These are phyloP conservation scores for Elsinoe australis DNA, from an alignment of 2,329 filamentous ascomycete species.

Conservation along the genomic window DNA sequence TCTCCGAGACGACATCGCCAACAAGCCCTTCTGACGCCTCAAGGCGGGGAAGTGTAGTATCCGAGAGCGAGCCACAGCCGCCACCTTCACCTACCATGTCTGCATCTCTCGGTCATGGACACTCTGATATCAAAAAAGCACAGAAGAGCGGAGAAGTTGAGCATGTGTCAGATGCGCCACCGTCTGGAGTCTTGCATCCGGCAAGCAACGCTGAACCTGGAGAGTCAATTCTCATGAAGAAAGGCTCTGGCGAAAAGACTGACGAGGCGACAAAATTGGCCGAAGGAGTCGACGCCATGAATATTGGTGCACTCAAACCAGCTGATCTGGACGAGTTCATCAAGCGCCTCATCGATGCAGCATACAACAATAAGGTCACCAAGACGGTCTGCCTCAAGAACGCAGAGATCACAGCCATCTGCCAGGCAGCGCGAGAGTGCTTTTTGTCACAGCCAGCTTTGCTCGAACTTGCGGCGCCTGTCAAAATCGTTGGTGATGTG, in stretches of 20 bases:
- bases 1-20: conserved; percentile 24
- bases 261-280: conserved; percentile 28
- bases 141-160: conserved; percentile 87
- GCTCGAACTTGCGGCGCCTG: conserved; percentile 83
- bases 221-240: conserved; percentile 82
- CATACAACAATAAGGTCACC: conserved; percentile 92
- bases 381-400: conserved; percentile 97
- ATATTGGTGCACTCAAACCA: conserved; percentile 83
- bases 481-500: conserved; percentile 96
- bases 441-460: conserved; percentile 88
- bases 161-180: conserved; percentile 84
- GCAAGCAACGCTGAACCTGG: conserved; percentile 56
- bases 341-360: conserved; percentile 83
- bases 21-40: conserved; percentile 38
- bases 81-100: conserved; percentile 87
- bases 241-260: conserved; percentile 46
- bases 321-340: conserved; percentile 97
- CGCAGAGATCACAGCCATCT: conserved; percentile 91
- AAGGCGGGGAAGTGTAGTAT: conserved; percentile 24
- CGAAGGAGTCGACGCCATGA: conserved; percentile 45
- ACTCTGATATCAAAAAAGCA: conserved; percentile 71
- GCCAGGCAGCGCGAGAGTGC: conserved; percentile 77
- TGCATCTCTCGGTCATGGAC: conserved; percentile 61
- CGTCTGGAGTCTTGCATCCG: conserved; percentile 52
- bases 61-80: conserved; percentile 31